Percentiles rank a stretch among this genome's conserved stretches.
phyloP scores from a whole-genome alignment of 177 flowering plant genomes.

The Tripterygium wilfordii region DNA sequence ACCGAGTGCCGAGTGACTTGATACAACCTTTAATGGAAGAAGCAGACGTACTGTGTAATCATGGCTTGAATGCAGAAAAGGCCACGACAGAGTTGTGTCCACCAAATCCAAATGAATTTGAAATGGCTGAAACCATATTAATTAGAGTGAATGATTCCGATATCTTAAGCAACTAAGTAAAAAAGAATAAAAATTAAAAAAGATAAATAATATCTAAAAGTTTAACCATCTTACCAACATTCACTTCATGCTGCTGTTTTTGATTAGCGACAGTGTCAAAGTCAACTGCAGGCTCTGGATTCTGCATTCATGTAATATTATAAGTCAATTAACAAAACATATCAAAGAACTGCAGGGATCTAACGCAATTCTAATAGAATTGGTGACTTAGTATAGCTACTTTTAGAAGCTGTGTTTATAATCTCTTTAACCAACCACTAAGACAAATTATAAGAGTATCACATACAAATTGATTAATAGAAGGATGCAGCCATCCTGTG shows the following conservation, averaged over 20 bases:
- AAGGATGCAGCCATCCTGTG: slow-evolving; percentile 93
- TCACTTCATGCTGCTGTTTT: slow-evolving; percentile 86
- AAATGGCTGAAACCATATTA: slow-evolving; percentile 40
- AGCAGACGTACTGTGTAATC: neutral
- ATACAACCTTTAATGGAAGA: neutral
- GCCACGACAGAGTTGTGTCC: slow-evolving; percentile 77
- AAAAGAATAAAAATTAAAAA: no score
- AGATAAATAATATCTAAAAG: neutral
- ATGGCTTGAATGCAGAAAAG: slow-evolving; percentile 57
- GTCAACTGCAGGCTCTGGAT: slow-evolving; percentile 81
- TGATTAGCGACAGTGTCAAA: slow-evolving; percentile 79
- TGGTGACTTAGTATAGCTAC: no score
- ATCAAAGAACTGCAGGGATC: no score
- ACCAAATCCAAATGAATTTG: slow-evolving; percentile 74
- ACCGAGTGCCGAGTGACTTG: neutral
- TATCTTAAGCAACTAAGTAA: neutral
- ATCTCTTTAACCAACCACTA: no score
- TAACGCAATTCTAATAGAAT: no score
- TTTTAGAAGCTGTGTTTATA: no score
- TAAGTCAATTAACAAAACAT: no score
- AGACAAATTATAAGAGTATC: neutral
- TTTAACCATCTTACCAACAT: slow-evolving; percentile 69
- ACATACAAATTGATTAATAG: slow-evolving; percentile 85
- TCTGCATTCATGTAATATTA: slow-evolving; percentile 32
- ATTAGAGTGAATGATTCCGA: neutral